These are phyloP conservation scores for Cutaneotrichosporon mucoides DNA, from an alignment of 1,284 basidiomycete species.

Conservation along the genomic window DNA sequence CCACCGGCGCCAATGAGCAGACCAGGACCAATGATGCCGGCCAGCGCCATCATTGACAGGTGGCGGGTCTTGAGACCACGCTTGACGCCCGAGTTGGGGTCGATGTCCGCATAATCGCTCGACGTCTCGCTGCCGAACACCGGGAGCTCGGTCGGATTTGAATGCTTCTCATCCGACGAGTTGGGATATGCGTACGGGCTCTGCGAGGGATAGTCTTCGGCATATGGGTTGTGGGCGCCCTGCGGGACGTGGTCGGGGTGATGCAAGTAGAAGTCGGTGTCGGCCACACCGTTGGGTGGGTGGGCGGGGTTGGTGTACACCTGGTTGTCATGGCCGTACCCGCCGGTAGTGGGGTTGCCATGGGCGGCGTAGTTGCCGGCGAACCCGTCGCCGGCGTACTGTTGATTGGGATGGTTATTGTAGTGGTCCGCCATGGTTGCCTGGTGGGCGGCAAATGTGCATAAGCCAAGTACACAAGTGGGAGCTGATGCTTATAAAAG, in stretches of 20 bases:
- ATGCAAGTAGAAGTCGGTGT: not conserved
- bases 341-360: no score
- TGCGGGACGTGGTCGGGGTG: not conserved
- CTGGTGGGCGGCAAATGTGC: not conserved
- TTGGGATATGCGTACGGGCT: not conserved
- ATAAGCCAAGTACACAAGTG: not conserved
- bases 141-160: not conserved
- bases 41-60: slow-evolving; percentile 34
- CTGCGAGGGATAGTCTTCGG: not conserved
- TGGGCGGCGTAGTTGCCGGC: no score
- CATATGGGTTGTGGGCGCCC: not conserved
- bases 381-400: no score
- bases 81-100: slow-evolving; percentile 19
- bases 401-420: not conserved
- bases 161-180: not conserved
- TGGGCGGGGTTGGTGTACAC: not conserved
- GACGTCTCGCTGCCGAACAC: not conserved
- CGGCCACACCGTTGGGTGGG: not conserved
- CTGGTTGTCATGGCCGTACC: no score
- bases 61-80: slow-evolving; percentile 30
- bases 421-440: not conserved
- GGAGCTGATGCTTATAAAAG: not conserved
- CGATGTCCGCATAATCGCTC: slow-evolving; percentile 10
- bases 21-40: slow-evolving; percentile 25
- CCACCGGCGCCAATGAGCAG: slow-evolving; percentile 25